These are phyloP conservation scores for Cronartium ribicola DNA, from an alignment of 1,284 basidiomycete species.

Conservation along the genomic window DNA sequence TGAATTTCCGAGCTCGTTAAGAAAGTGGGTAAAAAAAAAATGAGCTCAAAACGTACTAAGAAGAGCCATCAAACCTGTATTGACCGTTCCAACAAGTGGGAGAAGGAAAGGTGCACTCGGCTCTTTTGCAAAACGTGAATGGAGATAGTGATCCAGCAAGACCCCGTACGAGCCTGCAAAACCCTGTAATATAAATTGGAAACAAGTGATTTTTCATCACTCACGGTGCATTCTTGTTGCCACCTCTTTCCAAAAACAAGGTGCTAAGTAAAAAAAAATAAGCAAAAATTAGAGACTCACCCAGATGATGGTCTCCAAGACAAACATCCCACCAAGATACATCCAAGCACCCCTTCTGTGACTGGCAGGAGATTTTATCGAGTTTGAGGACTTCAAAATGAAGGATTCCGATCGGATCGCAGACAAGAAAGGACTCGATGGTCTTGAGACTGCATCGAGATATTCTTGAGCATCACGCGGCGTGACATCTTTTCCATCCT, in stretches of 20 bases:
- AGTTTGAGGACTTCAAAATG: no score
- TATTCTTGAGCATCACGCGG: no score
- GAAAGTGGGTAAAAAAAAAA: no score
- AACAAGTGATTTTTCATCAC: no score
- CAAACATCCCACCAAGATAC: slow-evolving; percentile 33
- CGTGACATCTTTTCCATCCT: no score
- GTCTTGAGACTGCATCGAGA: no score
- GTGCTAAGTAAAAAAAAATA: no score
- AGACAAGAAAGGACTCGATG: no score
- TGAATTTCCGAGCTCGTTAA: background rate
- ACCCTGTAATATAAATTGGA: slow-evolving; percentile 17
- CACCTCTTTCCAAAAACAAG: no score
- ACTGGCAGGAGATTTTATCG: no score
- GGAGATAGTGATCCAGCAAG: slow-evolving; percentile 32
- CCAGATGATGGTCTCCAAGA: slow-evolving; percentile 38
- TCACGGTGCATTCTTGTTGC: no score
- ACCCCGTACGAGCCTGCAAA: slow-evolving; percentile 39
- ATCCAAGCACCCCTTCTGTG: slow-evolving; percentile 12
- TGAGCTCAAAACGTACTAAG: slow-evolving; percentile 16
- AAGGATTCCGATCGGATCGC: no score
- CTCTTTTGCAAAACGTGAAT: slow-evolving; percentile 30
- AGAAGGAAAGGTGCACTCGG: slow-evolving; percentile 24
- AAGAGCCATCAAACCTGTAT: slow-evolving; percentile 36
- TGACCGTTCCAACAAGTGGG: slow-evolving; percentile 38
- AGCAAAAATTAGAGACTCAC: slow-evolving; percentile 6